Conservation (phyloP, 768 basidiomycete species). For the Trametes cinnabarina region DNA sequence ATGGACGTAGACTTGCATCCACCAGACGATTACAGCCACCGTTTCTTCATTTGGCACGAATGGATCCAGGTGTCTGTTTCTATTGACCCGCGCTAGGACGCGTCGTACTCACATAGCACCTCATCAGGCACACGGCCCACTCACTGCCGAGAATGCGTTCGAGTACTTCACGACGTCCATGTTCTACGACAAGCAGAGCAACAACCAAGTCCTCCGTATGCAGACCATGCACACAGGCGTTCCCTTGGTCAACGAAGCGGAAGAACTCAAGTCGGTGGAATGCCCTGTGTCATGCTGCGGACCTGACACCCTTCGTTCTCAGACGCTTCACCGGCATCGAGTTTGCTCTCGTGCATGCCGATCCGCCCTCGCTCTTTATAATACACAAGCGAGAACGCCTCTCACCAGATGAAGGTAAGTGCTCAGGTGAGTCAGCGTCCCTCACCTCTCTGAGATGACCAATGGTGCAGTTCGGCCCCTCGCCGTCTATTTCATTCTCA, state of each 20-base stretch:
- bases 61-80: conserved; percentile 65
- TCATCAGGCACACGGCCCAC: conserved; percentile 50
- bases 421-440: conserved; percentile 5
- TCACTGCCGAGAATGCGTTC: conserved; percentile 76
- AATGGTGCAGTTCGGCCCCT: conserved; percentile 60
- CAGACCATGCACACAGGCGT: conserved; percentile 86
- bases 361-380: conserved; percentile 80
- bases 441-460: conserved; percentile 3
- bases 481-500: conserved; percentile 84
- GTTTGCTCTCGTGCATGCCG: conserved; percentile 79
- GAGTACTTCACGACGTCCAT: conserved; percentile 90
- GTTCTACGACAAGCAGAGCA: conserved; percentile 94
- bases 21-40: conserved; percentile 74
- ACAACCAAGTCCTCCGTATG: conserved; percentile 90
- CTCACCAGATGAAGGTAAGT: conserved; percentile 79
- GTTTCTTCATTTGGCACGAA: conserved; percentile 90
- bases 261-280: conserved; percentile 68
- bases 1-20: conserved; percentile 74
- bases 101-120: conserved; percentile 6
- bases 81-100: neutral
- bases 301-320: conserved; percentile 9
- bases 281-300: conserved; percentile 5
- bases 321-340: conserved; percentile 88
- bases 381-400: conserved; percentile 86
- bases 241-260: conserved; percentile 74